A percentile compares a stretch with the other conserved stretches of the same genome.
Conservation (phyloP, 805 yeast species). For the Metschnikowia kunwiensis region DNA sequence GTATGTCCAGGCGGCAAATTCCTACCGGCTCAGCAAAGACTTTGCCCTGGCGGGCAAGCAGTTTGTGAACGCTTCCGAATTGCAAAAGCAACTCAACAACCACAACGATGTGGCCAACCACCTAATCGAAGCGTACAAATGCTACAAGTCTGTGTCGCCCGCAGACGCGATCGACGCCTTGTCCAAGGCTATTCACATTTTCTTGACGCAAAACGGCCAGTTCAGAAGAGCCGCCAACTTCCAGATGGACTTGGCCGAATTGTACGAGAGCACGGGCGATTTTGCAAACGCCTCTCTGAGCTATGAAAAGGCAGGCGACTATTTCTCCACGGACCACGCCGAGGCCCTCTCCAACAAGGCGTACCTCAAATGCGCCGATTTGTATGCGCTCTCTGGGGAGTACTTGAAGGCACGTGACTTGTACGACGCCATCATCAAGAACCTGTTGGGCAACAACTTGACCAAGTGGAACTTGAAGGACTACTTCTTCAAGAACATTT, state of each 20-base stretch:
- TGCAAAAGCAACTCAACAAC: constrained; percentile 69
- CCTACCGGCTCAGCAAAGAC: constrained; percentile 74
- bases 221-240: constrained; percentile 95
- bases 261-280: constrained; percentile 75
- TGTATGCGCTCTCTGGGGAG: constrained; percentile 66
- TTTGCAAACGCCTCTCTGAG: constrained; percentile 64
- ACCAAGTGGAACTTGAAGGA: constrained; percentile 93
- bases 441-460: constrained; percentile 66
- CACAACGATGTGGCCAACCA: constrained; percentile 92
- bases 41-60: constrained; percentile 73
- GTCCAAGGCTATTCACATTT: constrained; percentile 73
- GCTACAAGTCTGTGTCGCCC: constrained; percentile 72
- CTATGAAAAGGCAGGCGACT: constrained; percentile 87
- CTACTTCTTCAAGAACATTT: constrained; percentile 76
- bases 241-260: constrained; percentile 83
- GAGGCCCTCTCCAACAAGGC: constrained; percentile 88
- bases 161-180: constrained; percentile 74
- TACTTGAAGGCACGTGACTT: constrained; percentile 72
- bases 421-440: constrained; percentile 76
- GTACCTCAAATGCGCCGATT: constrained; percentile 83
- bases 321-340: constrained; percentile 92
- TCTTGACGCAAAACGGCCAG: constrained; percentile 82
- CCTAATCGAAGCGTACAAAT: constrained; percentile 66
- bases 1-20: constrained; percentile 90
- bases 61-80: constrained; percentile 81